These are phyloP conservation scores for Linnemannia hyalina DNA, from an alignment of 192 early-diverging fungal genomes.

Conservation along the genomic window DNA sequence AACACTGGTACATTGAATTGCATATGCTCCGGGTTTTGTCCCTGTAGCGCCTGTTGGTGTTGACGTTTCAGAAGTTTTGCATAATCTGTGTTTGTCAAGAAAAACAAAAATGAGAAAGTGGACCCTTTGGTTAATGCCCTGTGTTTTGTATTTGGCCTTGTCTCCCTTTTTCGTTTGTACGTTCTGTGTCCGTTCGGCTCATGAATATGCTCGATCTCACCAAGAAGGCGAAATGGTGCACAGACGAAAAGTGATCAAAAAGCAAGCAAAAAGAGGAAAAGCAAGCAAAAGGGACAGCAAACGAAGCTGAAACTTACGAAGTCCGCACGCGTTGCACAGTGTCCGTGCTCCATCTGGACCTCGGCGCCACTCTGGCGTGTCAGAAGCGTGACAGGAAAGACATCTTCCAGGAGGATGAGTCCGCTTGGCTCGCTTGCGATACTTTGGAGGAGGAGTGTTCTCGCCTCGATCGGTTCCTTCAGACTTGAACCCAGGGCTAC, in stretches of 20 bases:
- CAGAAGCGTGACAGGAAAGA: slow-evolving; percentile 84
- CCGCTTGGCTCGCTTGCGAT: slow-evolving; percentile 60
- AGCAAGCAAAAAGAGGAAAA: too few species aligned
- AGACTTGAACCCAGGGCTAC: background rate
- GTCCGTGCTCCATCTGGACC: slow-evolving; percentile 93
- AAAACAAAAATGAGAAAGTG: background rate
- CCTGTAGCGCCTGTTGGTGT: background rate
- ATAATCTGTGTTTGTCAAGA: slow-evolving; percentile 24
- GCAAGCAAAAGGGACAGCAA: background rate
- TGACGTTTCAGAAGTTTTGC: slow-evolving; percentile 45
- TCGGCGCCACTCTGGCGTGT: slow-evolving; percentile 95
- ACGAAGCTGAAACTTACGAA: slow-evolving; percentile 70
- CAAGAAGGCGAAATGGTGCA: background rate
- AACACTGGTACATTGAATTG: background rate
- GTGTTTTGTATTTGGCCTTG: too few species aligned
- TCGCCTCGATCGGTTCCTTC: background rate
- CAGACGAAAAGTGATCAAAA: too few species aligned
- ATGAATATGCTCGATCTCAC: too few species aligned
- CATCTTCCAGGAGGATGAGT: slow-evolving; percentile 77
- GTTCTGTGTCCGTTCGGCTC: too few species aligned
- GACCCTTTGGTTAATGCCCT: background rate
- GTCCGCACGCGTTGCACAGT: slow-evolving; percentile 95
- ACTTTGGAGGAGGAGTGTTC: slow-evolving; percentile 27
- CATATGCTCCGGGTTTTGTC: background rate
- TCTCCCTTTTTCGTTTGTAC: too few species aligned